These are phyloP conservation scores for Auricularia heimuer DNA, from an alignment of 768 basidiomycete genomes.

Conservation along the genomic window DNA sequence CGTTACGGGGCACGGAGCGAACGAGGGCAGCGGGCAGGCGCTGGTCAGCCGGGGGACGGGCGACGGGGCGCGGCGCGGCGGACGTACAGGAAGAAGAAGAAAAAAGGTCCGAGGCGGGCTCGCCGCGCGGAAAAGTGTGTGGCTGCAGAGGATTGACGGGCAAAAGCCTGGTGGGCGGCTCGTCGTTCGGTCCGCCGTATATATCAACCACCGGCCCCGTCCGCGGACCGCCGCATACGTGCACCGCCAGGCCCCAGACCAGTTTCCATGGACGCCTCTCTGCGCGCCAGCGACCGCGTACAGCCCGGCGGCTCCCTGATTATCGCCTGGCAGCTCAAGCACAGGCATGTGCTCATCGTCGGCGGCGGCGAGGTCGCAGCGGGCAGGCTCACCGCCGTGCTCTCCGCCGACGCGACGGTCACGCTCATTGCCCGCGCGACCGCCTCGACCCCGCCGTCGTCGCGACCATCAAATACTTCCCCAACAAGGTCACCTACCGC, in stretches of 20 bases:
- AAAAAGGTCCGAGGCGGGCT: background rate
- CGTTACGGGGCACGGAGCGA: background rate
- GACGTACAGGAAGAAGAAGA: background rate
- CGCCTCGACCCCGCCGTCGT: slow-evolving; percentile 57
- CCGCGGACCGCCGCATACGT: background rate
- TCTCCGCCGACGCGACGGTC: slow-evolving; percentile 69
- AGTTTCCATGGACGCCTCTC: background rate
- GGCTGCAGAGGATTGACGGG: background rate
- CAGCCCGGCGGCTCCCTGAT: slow-evolving; percentile 62
- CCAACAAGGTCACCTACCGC: slow-evolving; percentile 54
- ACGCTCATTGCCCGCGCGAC: slow-evolving; percentile 63
- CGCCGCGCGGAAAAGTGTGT: background rate
- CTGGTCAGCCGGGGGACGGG: background rate
- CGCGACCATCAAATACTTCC: slow-evolving; percentile 37
- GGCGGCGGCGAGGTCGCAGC: slow-evolving; percentile 93
- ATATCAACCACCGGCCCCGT: background rate
- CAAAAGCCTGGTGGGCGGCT: background rate
- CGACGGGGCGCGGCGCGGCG: background rate
- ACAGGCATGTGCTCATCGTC: slow-evolving; percentile 77
- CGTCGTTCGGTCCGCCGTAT: background rate
- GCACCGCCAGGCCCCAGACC: background rate
- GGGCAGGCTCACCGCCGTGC: slow-evolving; percentile 75
- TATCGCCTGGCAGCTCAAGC: slow-evolving; percentile 86
- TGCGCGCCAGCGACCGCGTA: background rate
- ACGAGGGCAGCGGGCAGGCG: background rate